These are phyloP conservation scores for Cyberlindnera lachancei DNA, from an alignment of 805 yeast species.

Conservation along the genomic window DNA sequence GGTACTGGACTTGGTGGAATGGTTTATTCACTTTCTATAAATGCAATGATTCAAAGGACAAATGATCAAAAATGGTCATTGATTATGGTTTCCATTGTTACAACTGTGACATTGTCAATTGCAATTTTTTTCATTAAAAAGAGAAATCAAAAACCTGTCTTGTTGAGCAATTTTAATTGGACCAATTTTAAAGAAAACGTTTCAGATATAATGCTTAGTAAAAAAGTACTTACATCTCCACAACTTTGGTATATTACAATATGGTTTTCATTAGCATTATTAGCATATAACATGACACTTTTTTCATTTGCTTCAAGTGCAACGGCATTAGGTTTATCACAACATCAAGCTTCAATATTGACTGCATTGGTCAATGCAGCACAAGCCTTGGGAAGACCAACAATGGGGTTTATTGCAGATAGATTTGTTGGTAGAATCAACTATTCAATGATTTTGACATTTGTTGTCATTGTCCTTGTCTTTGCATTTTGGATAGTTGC, in stretches of 20 bases:
- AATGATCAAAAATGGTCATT: conserved; percentile 42
- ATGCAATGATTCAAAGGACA: conserved; percentile 33
- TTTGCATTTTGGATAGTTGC: conserved; percentile 42
- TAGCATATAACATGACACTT: conserved; percentile 36
- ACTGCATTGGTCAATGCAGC: conserved; percentile 41
- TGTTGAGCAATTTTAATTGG: conserved; percentile 5
- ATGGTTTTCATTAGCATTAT: conserved; percentile 31
- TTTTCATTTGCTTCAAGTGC: conserved; percentile 41
- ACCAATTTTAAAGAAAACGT: conserved; percentile 12
- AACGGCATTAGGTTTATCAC: conserved; percentile 38
- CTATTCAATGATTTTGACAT: conserved; percentile 31
- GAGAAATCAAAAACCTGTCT: conserved; percentile 20
- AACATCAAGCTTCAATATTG: conserved; percentile 35
- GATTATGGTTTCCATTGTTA: conserved; percentile 36
- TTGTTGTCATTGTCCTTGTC: conserved; percentile 28
- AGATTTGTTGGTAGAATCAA: conserved; percentile 37
- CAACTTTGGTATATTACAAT: conserved; percentile 25
- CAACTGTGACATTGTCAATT: conserved; percentile 28
- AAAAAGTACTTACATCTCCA: conserved; percentile 23
- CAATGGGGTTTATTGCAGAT: conserved; percentile 40
- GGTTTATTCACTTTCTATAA: conserved; percentile 33
- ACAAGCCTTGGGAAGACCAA: conserved; percentile 42
- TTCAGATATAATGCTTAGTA: conserved; percentile 29
- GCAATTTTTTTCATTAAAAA: conserved; percentile 32
- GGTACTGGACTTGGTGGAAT: conserved; percentile 53